phyloP scores from a whole-genome alignment of 257 asterid species.

The Rubia yunnanensis region DNA sequence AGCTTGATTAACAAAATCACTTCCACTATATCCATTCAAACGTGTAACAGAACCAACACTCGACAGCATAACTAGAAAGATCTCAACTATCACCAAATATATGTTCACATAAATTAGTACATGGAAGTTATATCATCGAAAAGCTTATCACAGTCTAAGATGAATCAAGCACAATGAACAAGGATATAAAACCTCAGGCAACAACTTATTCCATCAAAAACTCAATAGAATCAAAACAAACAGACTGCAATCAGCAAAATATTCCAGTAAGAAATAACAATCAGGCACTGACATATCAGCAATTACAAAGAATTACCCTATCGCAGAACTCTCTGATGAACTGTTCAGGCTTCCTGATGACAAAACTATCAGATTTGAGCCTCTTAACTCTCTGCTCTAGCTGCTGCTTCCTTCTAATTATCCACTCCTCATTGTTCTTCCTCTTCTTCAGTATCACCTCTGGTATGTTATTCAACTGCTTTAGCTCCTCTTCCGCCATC shows the following conservation, averaged over 20 bases:
- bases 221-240: background rate
- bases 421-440: slow-evolving; percentile 88
- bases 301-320: slow-evolving; percentile 32
- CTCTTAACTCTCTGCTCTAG: slow-evolving; percentile 55
- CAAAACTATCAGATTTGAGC: slow-evolving; percentile 31
- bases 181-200: background rate
- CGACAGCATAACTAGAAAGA: background rate
- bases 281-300: background rate
- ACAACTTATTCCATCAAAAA: background rate
- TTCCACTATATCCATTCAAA: background rate
- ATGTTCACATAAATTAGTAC: background rate
- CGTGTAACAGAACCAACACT: background rate
- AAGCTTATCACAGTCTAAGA: background rate
- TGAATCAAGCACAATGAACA: background rate
- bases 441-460: slow-evolving; percentile 88
- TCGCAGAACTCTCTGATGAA: slow-evolving; percentile 73
- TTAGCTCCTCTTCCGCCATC: slow-evolving; percentile 53
- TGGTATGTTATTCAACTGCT: slow-evolving; percentile 50
- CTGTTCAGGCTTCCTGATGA: slow-evolving; percentile 78
- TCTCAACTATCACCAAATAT: background rate
- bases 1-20: background rate
- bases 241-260: background rate
- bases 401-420: slow-evolving; percentile 60
- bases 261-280: background rate
- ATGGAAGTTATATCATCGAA: background rate